These are phyloP conservation scores for Candida sanyaensis DNA, from an alignment of 1,139 yeast genomes.

Conservation along the genomic window DNA sequence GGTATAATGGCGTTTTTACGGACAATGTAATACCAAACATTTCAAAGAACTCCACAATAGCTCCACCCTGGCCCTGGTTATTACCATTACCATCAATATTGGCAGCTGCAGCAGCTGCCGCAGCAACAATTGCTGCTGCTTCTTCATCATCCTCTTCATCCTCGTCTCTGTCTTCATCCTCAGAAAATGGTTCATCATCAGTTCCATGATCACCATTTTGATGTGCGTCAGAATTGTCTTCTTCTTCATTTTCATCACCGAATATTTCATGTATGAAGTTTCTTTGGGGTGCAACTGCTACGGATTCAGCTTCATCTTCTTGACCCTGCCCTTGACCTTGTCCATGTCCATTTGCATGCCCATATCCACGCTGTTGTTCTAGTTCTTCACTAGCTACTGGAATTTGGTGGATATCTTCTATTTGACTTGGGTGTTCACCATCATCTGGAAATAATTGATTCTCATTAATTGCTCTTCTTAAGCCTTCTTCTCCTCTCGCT, in stretches of 20 bases:
- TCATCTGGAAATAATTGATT: conserved; percentile 11
- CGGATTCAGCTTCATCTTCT: not conserved
- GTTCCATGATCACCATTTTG: conserved; percentile 9
- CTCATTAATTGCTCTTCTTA: conserved; percentile 22
- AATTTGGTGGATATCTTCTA: not conserved
- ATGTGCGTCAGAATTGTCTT: conserved; percentile 6
- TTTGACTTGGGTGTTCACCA: not conserved
- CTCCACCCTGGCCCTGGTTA: conserved; percentile 15
- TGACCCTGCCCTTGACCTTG: too few relatives aligned
- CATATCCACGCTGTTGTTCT: too few relatives aligned
- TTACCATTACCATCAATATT: conserved; percentile 9
- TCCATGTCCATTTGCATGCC: too few relatives aligned
- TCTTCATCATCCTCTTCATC: conserved; percentile 14
- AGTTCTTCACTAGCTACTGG: not conserved
- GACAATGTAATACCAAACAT: conserved; percentile 39
- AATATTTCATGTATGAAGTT: conserved; percentile 4
- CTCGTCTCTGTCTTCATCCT: conserved; percentile 5
- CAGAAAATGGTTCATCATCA: conserved; percentile 8
- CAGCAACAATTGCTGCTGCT: conserved; percentile 14
- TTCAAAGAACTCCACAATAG: conserved; percentile 31
- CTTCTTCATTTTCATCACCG: not conserved
- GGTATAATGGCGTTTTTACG: conserved; percentile 36
- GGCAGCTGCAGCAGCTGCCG: conserved; percentile 16
- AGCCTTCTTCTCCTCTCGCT: conserved; percentile 18
- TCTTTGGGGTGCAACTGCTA: not conserved